These are phyloP conservation scores for Penicillium sp. DNA, from an alignment of 2,329 filamentous ascomycete species.

Conservation along the genomic window DNA sequence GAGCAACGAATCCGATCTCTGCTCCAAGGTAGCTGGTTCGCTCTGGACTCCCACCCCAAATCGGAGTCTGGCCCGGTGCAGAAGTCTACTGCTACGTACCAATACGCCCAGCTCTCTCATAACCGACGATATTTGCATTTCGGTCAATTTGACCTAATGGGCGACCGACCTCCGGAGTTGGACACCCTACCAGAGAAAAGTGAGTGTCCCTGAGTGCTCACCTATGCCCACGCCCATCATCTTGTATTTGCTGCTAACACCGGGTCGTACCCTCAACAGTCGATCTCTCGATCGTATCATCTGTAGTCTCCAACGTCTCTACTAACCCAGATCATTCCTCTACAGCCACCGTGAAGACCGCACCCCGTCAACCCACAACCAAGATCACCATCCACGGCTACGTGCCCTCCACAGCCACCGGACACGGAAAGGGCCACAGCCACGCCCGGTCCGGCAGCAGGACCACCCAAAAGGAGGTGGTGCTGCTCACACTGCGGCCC, in stretches of 20 bases:
- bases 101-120: constrained; percentile 80
- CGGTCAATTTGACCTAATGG: constrained; percentile 65
- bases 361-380: constrained; percentile 46
- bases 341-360: constrained; percentile 41
- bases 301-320: constrained; percentile 86
- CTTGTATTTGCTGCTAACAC: constrained; percentile 5
- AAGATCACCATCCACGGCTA: constrained; percentile 89
- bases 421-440: constrained; percentile 31
- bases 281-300: constrained; percentile 78
- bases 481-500: constrained; percentile 75
- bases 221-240: not conserved
- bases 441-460: constrained; percentile 28
- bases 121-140: constrained; percentile 87
- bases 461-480: constrained; percentile 52
- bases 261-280: constrained; percentile 40
- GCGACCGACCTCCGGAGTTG: constrained; percentile 57
- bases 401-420: constrained; percentile 23
- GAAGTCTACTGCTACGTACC: constrained; percentile 52
- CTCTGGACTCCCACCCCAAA: constrained; percentile 44
- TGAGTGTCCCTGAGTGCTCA: constrained; percentile 28
- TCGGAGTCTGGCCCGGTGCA: constrained; percentile 39
- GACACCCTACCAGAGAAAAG: constrained; percentile 67
- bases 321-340: constrained; percentile 48
- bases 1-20: constrained; percentile 89
- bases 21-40: constrained; percentile 82